phyloP scores from a whole-genome alignment of 208 protist genomes.

The Entamoeba histolytica region DNA sequence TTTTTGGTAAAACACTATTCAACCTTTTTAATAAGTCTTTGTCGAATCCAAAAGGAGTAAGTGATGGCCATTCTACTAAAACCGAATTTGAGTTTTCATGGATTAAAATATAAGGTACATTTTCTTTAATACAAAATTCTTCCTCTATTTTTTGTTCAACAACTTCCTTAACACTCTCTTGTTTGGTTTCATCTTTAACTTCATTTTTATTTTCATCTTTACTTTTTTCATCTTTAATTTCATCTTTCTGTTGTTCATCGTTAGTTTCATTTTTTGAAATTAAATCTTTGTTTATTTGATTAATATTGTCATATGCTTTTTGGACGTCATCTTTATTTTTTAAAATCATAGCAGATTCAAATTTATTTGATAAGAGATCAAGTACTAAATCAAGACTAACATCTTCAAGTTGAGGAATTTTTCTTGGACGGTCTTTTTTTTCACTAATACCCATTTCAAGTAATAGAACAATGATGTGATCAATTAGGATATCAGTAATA shows the following conservation, averaged over 20 bases:
- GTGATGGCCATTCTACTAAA: no score
- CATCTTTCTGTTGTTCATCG: background rate
- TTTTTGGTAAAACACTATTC: no score
- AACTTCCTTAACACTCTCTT: background rate
- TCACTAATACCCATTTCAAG: background rate
- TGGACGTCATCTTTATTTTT: background rate
- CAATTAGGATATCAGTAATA: background rate
- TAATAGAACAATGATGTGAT: background rate
- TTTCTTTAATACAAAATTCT: no score
- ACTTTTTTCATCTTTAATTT: background rate
- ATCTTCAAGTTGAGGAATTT: background rate
- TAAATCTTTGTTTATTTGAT: background rate
- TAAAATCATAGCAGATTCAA: background rate
- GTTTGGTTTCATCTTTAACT: background rate
- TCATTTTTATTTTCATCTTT: background rate
- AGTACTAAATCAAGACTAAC: background rate
- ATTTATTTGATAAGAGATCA: background rate
- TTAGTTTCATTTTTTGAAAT: background rate
- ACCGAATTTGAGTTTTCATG: no score
- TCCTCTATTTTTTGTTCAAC: no score
- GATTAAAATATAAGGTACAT: no score
- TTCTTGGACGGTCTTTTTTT: background rate
- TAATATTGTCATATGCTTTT: background rate
- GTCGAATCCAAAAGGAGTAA: no score
- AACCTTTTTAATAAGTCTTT: no score